Base-by-base conservation (phyloP, 2,329 filamentous ascomycete species). In the Penicillium sp. region DNA sequence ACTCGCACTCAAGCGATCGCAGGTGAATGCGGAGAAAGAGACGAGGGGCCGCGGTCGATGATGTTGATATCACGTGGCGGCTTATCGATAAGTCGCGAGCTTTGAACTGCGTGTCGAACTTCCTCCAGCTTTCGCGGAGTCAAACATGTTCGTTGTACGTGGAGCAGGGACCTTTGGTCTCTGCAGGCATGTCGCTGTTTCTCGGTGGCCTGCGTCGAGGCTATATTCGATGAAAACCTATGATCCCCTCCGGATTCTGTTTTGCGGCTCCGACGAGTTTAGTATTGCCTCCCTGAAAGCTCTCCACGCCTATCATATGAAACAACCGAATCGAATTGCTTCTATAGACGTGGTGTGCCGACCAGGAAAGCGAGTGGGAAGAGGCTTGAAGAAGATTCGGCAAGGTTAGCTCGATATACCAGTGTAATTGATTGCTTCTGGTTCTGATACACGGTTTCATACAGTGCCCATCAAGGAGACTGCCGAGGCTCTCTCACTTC, bases 261-360 rank as follows among this genome's bases (percentile, higher is more conserved):
- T 96, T 74, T 97, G 92, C 73, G 94, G 94, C 56, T 94, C 92
- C 3, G 94, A 99, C 70, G 80, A 85, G 2, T 96, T 97, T 72
- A 96, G 92, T 75, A 87, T 87, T 63, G 81, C 81, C 46, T 90
- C 90, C 1, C 77, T 99, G 44, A 75, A 76, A 52, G 88, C 88
- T 5, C 75, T 99, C 30, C 71, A 87, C 61, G 65, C 74, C 5
- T 87, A 90, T 65, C 79, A 85, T 46, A 54, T 69, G 24, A 65
- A 64, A 47, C 79, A 79, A 50, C 79, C 74, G 6, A 72, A 73
- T 16, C 74, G 84, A 10, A 85, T 96, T 48, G 78, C 80, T 51
- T 90, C 88, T 5, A 87, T 99, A 57, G 87, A 96, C 69, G 92
- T 99, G 2, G 83, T 96, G 44, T 89, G 91, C 55, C 81, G 89